A percentile compares a stretch with the other conserved stretches of the same genome.
Evolutionary conservation across 495 filamentous ascomycete species (phyloP).

Genomic region (Lasiosphaeris hirsuta): DNA sequence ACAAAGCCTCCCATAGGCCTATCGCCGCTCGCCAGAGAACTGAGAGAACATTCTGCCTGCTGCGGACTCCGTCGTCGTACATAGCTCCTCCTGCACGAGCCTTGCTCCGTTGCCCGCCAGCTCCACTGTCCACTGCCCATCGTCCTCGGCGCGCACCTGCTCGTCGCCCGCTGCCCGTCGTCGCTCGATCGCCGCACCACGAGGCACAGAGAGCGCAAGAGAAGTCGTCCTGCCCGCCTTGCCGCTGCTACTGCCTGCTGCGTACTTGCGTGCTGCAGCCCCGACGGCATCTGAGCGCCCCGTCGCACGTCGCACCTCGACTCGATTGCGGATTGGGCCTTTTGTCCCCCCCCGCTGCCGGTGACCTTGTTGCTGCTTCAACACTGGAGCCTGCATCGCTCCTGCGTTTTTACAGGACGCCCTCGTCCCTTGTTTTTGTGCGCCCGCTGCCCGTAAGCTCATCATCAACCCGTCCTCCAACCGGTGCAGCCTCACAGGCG

Average conservation of each 20-base stretch:
- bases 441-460: slow-evolving; percentile 21
- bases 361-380: slow-evolving; percentile 26
- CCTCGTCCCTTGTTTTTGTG: slow-evolving; percentile 27
- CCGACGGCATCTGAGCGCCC: no score
- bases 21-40: slow-evolving; percentile 14
- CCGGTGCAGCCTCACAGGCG: slow-evolving; percentile 19
- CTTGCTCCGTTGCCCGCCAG: background rate
- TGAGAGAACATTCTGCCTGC: slow-evolving; percentile 12
- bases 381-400: slow-evolving; percentile 26
- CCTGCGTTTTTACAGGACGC: slow-evolving; percentile 28
- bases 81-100: slow-evolving; percentile 9
- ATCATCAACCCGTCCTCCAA: slow-evolving; percentile 17
- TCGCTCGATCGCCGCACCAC: slow-evolving; percentile 7
- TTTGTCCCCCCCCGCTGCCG: slow-evolving; percentile 8
- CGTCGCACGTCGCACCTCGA: background rate
- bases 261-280: no score
- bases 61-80: slow-evolving; percentile 16
- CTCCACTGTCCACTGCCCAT: slow-evolving; percentile 2
- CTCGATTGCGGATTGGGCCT: slow-evolving; percentile 10
- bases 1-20: slow-evolving; percentile 40
- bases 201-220: background rate
- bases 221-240: slow-evolving; percentile 1
- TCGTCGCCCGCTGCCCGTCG: background rate
- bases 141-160: slow-evolving; percentile 14
- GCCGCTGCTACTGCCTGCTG: background rate